Evolutionary conservation across 2,329 filamentous ascomycete genomes (phyloP), one percentile per base, ranked within the genome.

Genomic region (Metarhizium sp.): DNA sequence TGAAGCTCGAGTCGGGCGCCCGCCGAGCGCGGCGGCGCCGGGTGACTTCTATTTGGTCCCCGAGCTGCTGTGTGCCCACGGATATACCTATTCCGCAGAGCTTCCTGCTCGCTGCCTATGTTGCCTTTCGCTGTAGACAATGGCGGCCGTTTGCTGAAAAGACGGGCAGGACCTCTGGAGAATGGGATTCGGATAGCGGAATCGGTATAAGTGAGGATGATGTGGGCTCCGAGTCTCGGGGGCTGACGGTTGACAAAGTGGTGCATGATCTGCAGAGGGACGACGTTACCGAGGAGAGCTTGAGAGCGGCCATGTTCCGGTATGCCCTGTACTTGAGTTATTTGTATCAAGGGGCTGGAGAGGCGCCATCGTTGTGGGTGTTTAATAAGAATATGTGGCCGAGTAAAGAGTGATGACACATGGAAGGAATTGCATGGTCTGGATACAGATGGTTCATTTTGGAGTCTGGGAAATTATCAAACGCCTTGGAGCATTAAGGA

Each of bases 241-340:
- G 45, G 40, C 59, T 63, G 55, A 63, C 64, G 57, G 57, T 56
- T 11, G 45, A 50, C 8, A 53, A 51, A 25, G 42, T 62, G 36
- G 50, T 53, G 11, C 53, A 48, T 14, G 54, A 55, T n/a, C 51
- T 68, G 20, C 61, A 58, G 4, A 61, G 62, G 43, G 50, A 58
- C 3, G 62, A 63, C 8, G 32, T 67, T 6, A 57, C 60, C 1
- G 60, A 68, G 52, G 59, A 62, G 1, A 54, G 54, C 13, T 47
- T 71, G 20, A 60, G 63, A 40, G 60, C 60, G 40, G 60, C 62
- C 3, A 52, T 70, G 60, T 71, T 71, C 55, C 64, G 68, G 49
- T 71, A 70, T 60, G 64, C 68, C 2, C 56, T 71, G 53, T 71
- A 69, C 50, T 53, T 71, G 52, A 71, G 68, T 55, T 71, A 71